A percentile compares a stretch with the other conserved stretches of the same genome.
phyloP scores from a whole-genome alignment of 805 yeast genomes.

The Candida yuanshanica region DNA sequence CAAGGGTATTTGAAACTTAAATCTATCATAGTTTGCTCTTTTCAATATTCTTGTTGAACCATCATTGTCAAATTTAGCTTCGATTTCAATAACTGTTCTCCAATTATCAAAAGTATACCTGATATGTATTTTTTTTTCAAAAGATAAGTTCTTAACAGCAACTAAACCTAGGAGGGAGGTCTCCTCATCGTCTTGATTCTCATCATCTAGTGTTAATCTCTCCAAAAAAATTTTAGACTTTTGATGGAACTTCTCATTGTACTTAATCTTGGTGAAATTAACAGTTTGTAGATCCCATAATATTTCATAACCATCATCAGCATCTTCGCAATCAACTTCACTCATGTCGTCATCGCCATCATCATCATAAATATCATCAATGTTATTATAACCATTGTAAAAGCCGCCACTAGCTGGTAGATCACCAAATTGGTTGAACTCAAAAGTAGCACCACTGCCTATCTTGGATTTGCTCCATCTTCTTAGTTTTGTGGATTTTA shows the following conservation, averaged over 20 bases:
- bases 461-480: constrained; percentile 25
- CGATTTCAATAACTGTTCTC: constrained; percentile 67
- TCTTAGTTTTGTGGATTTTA: constrained; percentile 20
- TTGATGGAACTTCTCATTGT: constrained; percentile 37
- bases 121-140: constrained; percentile 59
- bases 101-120: constrained; percentile 77
- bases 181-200: constrained; percentile 50
- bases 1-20: constrained; percentile 56
- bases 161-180: constrained; percentile 59
- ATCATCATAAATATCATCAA: constrained; percentile 20
- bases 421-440: constrained; percentile 13
- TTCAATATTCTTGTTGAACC: constrained; percentile 40
- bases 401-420: constrained; percentile 18
- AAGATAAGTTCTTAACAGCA: constrained; percentile 72
- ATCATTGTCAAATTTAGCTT: constrained; percentile 56
- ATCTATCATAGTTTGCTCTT: constrained; percentile 58
- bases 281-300: constrained; percentile 41
- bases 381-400: constrained; percentile 21
- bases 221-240: constrained; percentile 52
- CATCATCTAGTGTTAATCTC: constrained; percentile 50
- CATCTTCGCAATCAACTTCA: constrained; percentile 14
- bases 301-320: constrained; percentile 17
- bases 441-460: constrained; percentile 24
- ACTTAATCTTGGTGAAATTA: constrained; percentile 40
- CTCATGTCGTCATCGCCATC: constrained; percentile 16